Evolutionary conservation across 78 protist genomes (phyloP).

Genomic region (slime mould (Dictyostelium discoideum)): dicty_2.7 NC_007090.3:52501-53000

Average conservation of each 20-base stretch:
- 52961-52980: conserved; percentile 87
- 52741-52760: conserved; percentile 47
- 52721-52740: conserved; percentile 26
- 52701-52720: conserved; percentile 82
- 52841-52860: conserved; percentile 88
- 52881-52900: conserved; percentile 30
- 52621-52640: conserved; percentile 20
- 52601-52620: conserved; percentile 21
- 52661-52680: conserved; percentile 39
- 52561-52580: conserved; percentile 70
- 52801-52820: not conserved
- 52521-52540: conserved; percentile 89
- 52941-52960: conserved; percentile 80
- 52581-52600: conserved; percentile 69
- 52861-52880: conserved; percentile 95
- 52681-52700: conserved; percentile 87
- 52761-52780: not conserved
- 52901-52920: conserved; percentile 6
- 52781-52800: not conserved
- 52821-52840: not conserved
- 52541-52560: conserved; percentile 87
- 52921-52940: not conserved
- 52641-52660: conserved; percentile 90
- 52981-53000: conserved; percentile 75
- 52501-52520: conserved; percentile 86